A percentile compares a stretch with the other conserved stretches of the same genome.
phyloP scores from a whole-genome alignment of 805 yeast genomes.

The Candida vartiovaarae region DNA sequence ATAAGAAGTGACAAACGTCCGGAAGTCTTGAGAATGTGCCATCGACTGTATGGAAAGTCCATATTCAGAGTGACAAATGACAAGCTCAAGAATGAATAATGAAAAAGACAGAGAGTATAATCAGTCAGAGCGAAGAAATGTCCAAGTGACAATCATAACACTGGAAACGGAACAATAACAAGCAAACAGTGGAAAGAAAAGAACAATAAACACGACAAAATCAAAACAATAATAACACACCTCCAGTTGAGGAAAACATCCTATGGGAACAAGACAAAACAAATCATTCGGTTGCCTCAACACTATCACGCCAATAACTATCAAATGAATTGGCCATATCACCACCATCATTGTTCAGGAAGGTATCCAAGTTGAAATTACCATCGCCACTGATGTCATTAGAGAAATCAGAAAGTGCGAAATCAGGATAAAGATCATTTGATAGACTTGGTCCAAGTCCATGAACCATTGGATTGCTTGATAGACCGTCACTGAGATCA shows the following conservation, averaged over 20 bases:
- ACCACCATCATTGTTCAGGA: constrained; percentile 34
- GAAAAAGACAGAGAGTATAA: background rate
- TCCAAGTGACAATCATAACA: background rate
- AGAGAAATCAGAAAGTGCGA: constrained; percentile 26
- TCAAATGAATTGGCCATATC: constrained; percentile 26
- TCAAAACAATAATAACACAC: background rate
- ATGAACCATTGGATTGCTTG: constrained; percentile 13
- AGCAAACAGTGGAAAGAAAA: background rate
- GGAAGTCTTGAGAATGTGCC: too few species aligned
- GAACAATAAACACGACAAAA: background rate
- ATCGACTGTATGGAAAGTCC: too few species aligned
- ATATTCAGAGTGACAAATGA: too few species aligned
- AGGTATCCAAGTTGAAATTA: constrained; percentile 38
- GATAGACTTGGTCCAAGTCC: constrained; percentile 18
- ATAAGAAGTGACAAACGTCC: too few species aligned
- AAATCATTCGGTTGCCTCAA: constrained; percentile 30
- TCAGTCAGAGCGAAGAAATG: background rate
- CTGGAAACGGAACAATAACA: background rate
- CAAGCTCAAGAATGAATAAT: background rate
- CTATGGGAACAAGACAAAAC: background rate
- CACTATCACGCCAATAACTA: constrained; percentile 37
- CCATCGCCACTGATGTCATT: constrained; percentile 28
- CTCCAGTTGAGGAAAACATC: background rate
- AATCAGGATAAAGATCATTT: constrained; percentile 28
- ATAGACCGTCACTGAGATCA: constrained; percentile 1